Percentiles rank a stretch among this genome's conserved stretches.
Conservation (phyloP, 23 red algal species). For the Gracilariopsis chorda region DNA sequence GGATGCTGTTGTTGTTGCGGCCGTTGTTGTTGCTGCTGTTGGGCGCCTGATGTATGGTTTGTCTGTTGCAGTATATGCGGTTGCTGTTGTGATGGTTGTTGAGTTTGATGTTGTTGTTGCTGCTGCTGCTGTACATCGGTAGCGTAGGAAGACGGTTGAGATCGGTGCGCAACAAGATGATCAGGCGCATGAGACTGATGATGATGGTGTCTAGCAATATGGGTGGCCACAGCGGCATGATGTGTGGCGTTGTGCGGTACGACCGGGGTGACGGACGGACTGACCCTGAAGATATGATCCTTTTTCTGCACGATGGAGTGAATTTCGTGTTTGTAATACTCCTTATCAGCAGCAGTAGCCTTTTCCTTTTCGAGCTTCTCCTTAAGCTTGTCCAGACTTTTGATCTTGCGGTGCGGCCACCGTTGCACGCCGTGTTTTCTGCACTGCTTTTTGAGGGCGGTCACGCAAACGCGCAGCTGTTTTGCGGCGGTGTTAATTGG, state of each 20-base stretch:
- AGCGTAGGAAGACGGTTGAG: background rate
- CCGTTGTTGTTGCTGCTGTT: background rate
- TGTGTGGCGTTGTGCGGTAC: no score
- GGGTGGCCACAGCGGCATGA: no score
- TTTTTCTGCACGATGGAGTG: conserved; percentile 75
- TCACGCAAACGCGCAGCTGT: conserved; percentile 82
- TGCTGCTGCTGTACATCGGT: background rate
- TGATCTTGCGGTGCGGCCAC: conserved; percentile 87
- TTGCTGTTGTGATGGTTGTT: background rate
- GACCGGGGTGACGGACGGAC: no score
- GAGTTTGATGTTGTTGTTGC: background rate
- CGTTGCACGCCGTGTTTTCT: conserved; percentile 68
- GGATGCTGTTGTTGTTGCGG: background rate
- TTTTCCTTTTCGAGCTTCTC: conserved; percentile 80
- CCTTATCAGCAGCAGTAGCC: conserved; percentile 73
- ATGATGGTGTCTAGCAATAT: no score
- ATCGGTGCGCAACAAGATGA: background rate
- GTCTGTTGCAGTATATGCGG: background rate
- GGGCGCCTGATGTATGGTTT: background rate
- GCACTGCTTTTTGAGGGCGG: conserved; percentile 89
- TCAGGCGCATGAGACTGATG: background rate
- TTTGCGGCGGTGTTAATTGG: conserved; percentile 82
- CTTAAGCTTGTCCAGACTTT: conserved; percentile 80
- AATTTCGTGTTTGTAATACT: conserved; percentile 76
- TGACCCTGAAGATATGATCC: conserved; percentile 56